Percentiles rank a stretch among this genome's conserved stretches.
phyloP scores from a whole-genome alignment of 495 filamentous ascomycete species.

The Aspergillus sclerotioniger region DNA sequence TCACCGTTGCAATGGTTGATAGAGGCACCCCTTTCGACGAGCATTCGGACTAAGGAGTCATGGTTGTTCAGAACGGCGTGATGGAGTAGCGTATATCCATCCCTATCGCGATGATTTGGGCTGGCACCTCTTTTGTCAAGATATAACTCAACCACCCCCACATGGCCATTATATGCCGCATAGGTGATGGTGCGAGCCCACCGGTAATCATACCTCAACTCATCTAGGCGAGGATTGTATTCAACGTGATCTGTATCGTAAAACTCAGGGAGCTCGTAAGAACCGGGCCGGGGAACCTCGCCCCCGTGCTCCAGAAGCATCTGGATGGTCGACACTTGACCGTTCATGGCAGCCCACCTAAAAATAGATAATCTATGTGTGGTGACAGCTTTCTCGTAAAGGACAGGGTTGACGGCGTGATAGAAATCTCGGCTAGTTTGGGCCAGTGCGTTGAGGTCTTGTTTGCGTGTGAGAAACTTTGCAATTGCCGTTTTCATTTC shows the following conservation, averaged over 20 bases:
- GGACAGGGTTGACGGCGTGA: background rate
- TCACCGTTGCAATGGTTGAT: no score
- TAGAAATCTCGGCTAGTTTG: background rate
- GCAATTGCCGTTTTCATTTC: no score
- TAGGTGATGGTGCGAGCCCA: background rate
- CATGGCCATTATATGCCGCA: background rate
- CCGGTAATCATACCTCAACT: no score
- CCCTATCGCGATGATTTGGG: background rate
- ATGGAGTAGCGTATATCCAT: background rate
- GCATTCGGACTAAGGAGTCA: no score
- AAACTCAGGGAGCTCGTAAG: no score
- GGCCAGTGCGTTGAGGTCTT: background rate
- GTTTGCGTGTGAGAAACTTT: background rate
- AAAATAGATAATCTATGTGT: background rate
- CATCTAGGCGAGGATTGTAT: no score
- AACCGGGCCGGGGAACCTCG: background rate
- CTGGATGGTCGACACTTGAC: background rate
- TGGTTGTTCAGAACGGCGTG: background rate
- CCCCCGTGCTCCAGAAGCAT: background rate
- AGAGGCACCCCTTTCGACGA: background rate
- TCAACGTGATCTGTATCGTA: no score
- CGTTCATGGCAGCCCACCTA: background rate
- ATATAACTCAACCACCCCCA: background rate
- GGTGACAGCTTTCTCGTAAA: background rate
- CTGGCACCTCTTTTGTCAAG: background rate